phyloP scores from a whole-genome alignment of 371 early-diverging fungal genomes.

The Saksenaea oblongispora region DNA sequence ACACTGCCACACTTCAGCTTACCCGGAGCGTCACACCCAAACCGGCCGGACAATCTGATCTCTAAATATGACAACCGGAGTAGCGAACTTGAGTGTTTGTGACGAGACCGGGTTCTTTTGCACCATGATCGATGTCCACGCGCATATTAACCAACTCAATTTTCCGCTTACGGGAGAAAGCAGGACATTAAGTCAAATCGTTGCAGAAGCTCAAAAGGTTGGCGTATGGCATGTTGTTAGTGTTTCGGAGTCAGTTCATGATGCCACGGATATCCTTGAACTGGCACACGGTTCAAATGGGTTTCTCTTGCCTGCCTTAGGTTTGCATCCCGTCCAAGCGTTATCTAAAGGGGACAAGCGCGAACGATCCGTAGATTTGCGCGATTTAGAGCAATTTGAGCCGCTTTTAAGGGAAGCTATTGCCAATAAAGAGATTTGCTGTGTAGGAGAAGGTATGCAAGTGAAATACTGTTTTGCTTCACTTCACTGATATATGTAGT shows the following conservation, averaged over 20 bases:
- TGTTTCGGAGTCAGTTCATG: constrained; percentile 47
- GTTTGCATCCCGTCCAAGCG: constrained; percentile 51
- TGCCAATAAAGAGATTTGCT: constrained; percentile 16
- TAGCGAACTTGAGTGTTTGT: too few species aligned
- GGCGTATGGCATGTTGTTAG: constrained; percentile 39
- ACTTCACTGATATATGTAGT: constrained; percentile 20
- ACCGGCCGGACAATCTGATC: too few species aligned
- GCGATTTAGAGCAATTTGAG: constrained; percentile 40
- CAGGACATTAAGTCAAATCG: constrained; percentile 21
- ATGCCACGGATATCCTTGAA: constrained; percentile 40
- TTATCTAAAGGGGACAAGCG: constrained; percentile 28
- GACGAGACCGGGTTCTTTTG: too few species aligned
- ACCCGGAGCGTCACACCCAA: too few species aligned
- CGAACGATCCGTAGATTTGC: constrained; percentile 33
- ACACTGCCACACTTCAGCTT: too few species aligned
- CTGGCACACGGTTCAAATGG: constrained; percentile 36
- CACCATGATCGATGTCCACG: constrained; percentile 50
- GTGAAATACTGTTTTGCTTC: background rate
- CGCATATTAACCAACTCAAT: constrained; percentile 44
- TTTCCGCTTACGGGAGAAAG: constrained; percentile 21
- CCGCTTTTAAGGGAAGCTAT: constrained; percentile 38
- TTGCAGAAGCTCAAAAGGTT: constrained; percentile 34
- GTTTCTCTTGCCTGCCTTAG: constrained; percentile 43
- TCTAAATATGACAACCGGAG: too few species aligned
- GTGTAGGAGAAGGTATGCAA: constrained; percentile 52